Conservation (phyloP, 2,329 filamentous ascomycete genomes). For the Claviceps fusiformis region DNA sequence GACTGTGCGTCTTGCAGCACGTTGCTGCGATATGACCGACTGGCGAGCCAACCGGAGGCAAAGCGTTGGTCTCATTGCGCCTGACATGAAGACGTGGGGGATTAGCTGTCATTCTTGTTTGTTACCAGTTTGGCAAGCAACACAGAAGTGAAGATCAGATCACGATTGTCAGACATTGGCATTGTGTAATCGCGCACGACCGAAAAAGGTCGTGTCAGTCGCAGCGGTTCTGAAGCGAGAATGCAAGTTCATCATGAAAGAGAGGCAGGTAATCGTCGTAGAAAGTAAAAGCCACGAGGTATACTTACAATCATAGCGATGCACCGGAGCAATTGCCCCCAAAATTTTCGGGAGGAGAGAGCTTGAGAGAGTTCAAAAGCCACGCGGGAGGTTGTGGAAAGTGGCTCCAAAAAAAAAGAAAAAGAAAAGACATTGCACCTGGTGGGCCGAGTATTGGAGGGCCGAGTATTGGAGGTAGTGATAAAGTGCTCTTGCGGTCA, state of each 20-base stretch:
- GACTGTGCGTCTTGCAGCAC: conserved; percentile 1
- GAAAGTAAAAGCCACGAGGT: neutral
- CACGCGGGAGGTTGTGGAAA: neutral
- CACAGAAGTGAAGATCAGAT: neutral
- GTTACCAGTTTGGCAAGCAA: neutral
- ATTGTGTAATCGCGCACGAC: conserved; percentile 29
- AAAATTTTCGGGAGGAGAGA: neutral
- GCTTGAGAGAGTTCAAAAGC: neutral
- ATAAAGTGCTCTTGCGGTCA: neutral
- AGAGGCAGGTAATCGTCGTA: neutral
- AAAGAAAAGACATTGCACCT: neutral
- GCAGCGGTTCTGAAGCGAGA: conserved; percentile 37
- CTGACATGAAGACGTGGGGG: conserved; percentile 10
- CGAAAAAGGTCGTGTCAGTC: conserved; percentile 30
- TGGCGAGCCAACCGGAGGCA: conserved; percentile 23
- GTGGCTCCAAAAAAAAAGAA: neutral
- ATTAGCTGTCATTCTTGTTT: conserved; percentile 1
- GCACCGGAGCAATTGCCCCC: conserved; percentile 3
- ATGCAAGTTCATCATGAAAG: conserved; percentile 29
- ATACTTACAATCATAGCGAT: conserved; percentile 26
- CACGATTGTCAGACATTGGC: conserved; percentile 23
- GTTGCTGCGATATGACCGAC: conserved; percentile 9
- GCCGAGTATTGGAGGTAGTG: neutral
- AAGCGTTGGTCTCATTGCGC: conserved; percentile 23
- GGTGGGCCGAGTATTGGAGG: no score